phyloP scores from a whole-genome alignment of 164 flowering plant species.

The Saururus chinensis region DNA sequence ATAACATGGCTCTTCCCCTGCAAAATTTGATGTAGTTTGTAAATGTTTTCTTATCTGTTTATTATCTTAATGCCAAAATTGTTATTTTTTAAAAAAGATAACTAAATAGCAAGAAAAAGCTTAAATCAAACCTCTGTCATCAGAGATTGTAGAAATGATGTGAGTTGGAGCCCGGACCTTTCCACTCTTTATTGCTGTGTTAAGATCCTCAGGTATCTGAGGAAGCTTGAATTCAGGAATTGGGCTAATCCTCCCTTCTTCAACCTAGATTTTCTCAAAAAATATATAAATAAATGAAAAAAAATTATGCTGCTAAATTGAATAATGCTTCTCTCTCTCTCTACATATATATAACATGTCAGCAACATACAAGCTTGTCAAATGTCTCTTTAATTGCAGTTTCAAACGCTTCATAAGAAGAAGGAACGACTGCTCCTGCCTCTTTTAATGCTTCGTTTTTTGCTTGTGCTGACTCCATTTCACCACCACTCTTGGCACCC shows the following conservation, averaged over 20 bases:
- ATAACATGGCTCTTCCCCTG: constrained; percentile 94
- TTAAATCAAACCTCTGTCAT: constrained; percentile 71
- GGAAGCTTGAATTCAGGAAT: constrained; percentile 86
- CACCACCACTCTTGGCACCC: constrained; percentile 99
- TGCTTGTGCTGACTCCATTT: constrained; percentile 98
- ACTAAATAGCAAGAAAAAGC: neutral
- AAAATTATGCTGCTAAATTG: neutral
- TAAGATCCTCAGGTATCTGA: constrained; percentile 97
- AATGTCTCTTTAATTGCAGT: constrained; percentile 79
- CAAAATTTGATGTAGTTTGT: neutral
- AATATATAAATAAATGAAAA: neutral
- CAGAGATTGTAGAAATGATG: constrained; percentile 93
- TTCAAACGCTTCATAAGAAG: constrained; percentile 91
- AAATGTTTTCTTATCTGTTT: no score
- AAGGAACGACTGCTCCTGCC: constrained; percentile 95
- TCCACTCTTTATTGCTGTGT: constrained; percentile 82
- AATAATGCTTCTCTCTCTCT: neutral
- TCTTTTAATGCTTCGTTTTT: constrained; percentile 91
- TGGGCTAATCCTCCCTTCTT: constrained; percentile 67
- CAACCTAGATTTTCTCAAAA: constrained; percentile 28
- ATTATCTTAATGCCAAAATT: neutral
- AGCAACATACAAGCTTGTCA: constrained; percentile 59
- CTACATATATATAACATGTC: neutral
- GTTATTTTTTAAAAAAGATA: neutral
- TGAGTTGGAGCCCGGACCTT: constrained; percentile 99